Evolutionary conservation across 192 early-diverging fungal genomes (phyloP), one percentile per base, ranked within the genome.

Genomic region (Backusella tuberculispora): DNA sequence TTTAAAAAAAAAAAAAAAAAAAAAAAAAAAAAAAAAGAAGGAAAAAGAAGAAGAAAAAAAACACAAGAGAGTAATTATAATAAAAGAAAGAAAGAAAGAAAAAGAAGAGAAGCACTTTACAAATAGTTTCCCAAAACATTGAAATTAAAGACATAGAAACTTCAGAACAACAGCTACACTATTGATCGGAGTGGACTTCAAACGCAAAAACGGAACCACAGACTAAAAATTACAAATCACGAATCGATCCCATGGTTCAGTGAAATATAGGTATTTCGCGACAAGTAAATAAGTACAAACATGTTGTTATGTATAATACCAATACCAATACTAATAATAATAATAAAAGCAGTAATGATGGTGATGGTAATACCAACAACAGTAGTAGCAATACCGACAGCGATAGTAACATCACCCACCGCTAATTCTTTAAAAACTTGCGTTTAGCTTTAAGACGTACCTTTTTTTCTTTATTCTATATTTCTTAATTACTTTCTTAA

Each of bases 191-290:
- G 40, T 29, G 42, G 19, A 6, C 47, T 29, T 37, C 34, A 40
- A 34, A 56, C 71, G 71, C 45, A 48, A 72, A 72, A 72, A 50
- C 71, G 71, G 71, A 53, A 13, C 21, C 21, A 26, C 53, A 60
- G 26, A 26, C 53, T 13, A 60, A 26, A 60, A 60, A 26, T 26
- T 60, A 2, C 26, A 24, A 60, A 24, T 60, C 21, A 60, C 53
- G 24, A 60, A 60, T 10, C 21, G 19, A 12, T 60, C 53, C 26
- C 21, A 26, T 60, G 53, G 53, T 13, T 26, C 4, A 60, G 9
- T 60, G 24, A 56, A 12, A 24, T 24, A 56, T 56, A 56, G 21
- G 21, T 19, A 34, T 34, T 34, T 34, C 29, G 29, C 29, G 29
- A 34, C 29, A 34, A 34, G 29, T 34, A 34, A 34, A 34, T 34